These are phyloP conservation scores for Globisporangium polare DNA, from an alignment of 352 stramenopile species.

Conservation along the genomic window DNA sequence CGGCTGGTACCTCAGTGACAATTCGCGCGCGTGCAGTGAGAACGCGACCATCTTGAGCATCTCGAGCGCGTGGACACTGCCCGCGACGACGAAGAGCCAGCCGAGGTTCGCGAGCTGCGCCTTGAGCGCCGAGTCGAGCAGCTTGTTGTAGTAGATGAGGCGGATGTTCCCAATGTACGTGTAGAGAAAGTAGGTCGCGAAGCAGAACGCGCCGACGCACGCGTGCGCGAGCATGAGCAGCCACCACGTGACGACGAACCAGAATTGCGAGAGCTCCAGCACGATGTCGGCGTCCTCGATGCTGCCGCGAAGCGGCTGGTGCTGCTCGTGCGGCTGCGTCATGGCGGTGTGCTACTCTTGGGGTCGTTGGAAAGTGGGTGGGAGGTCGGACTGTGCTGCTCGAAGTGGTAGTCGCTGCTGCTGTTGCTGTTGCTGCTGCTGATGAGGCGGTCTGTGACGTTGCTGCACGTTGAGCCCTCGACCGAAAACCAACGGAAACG, in stretches of 20 bases:
- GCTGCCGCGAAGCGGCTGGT: background rate
- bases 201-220: slow-evolving; percentile 23
- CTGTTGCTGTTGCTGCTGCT: background rate
- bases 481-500: background rate
- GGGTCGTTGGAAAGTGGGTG: too few relatives aligned
- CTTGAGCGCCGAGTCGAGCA: slow-evolving; percentile 27
- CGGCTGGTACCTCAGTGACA: slow-evolving; percentile 20
- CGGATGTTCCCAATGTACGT: slow-evolving; percentile 22
- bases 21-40: slow-evolving; percentile 19
- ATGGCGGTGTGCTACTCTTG: background rate
- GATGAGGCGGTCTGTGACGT: background rate
- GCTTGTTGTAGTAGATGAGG: slow-evolving; percentile 44
- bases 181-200: slow-evolving; percentile 26
- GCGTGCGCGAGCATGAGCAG: slow-evolving; percentile 20
- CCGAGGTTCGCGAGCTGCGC: slow-evolving; percentile 20
- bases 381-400: too few relatives aligned
- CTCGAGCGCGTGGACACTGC: slow-evolving; percentile 23
- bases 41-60: slow-evolving; percentile 29
- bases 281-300: slow-evolving; percentile 8
- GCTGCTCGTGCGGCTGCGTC: background rate
- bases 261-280: slow-evolving; percentile 17
- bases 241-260: slow-evolving; percentile 27
- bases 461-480: background rate
- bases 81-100: slow-evolving; percentile 25
- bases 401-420: background rate